A percentile compares a stretch with the other conserved stretches of the same genome.
phyloP scores from a whole-genome alignment of 805 yeast species.

The Barnettozyma populi region DNA sequence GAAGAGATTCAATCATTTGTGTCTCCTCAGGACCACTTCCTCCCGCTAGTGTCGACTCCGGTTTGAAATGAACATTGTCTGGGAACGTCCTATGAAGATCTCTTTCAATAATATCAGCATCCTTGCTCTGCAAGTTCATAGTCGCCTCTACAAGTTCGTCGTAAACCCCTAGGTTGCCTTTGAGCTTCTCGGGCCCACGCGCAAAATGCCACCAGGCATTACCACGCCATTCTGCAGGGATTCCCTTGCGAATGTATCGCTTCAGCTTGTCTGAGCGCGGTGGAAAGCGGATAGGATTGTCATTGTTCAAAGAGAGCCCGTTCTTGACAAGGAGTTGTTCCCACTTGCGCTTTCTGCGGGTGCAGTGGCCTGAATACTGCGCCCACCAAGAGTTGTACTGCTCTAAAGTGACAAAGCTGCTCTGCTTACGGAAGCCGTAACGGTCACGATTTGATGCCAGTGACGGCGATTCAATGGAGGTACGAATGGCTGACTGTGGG shows the following conservation, averaged over 20 bases:
- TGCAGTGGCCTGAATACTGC: constrained; percentile 53
- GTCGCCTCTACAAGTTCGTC: constrained; percentile 61
- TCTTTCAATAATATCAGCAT: constrained; percentile 89
- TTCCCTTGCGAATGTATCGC: constrained; percentile 81
- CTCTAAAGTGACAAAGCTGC: constrained; percentile 42
- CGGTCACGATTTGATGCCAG: constrained; percentile 45
- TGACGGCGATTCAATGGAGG: constrained; percentile 11
- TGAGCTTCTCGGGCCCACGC: constrained; percentile 69
- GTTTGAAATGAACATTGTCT: constrained; percentile 77
- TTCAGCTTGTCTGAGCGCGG: constrained; percentile 73
- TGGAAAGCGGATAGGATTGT: constrained; percentile 64
- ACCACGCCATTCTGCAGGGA: constrained; percentile 97
- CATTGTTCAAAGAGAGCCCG: constrained; percentile 50
- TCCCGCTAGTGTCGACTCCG: constrained; percentile 12
- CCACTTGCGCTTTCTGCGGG: constrained; percentile 77
- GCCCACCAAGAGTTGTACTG: constrained; percentile 75
- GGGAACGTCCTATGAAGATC: constrained; percentile 94
- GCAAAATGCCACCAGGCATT: constrained; percentile 96
- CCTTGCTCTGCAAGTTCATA: constrained; percentile 48
- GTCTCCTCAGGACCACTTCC: constrained; percentile 39
- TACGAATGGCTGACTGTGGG: constrained; percentile 9
- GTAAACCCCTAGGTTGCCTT: constrained; percentile 69
- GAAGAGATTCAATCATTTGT: constrained; percentile 58
- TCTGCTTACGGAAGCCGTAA: constrained; percentile 80
- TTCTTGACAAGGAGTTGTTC: constrained; percentile 52